Percentiles rank a stretch among this genome's conserved stretches.
Evolutionary conservation across 1,284 basidiomycete species (phyloP).

Genomic region (Waitea zeae): DNA sequence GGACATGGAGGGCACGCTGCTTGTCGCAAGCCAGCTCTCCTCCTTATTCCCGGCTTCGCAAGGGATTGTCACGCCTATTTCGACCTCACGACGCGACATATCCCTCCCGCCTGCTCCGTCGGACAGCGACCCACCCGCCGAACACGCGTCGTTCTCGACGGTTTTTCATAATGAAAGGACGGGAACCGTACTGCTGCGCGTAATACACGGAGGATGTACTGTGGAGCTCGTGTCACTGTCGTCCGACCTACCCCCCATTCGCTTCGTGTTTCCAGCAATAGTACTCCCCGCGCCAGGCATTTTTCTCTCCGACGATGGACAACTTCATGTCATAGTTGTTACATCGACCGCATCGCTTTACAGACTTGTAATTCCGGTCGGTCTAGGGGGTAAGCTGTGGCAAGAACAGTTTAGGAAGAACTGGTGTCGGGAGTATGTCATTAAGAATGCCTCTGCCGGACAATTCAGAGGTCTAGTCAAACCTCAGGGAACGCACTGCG

Average conservation of each 20-base stretch:
- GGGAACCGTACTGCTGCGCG: constrained; percentile 56
- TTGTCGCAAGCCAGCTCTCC: constrained; percentile 48
- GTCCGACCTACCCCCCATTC: constrained; percentile 40
- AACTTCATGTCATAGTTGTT: constrained; percentile 57
- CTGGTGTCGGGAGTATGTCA: constrained; percentile 52
- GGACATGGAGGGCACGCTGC: constrained; percentile 23
- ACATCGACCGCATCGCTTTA: constrained; percentile 63
- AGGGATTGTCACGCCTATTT: no score
- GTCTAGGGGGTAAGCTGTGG: constrained; percentile 36
- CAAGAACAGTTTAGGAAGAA: constrained; percentile 29
- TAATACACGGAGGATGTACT: constrained; percentile 58
- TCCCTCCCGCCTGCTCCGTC: constrained; percentile 23
- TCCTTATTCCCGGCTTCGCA: constrained; percentile 36
- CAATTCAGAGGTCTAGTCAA: constrained; percentile 31
- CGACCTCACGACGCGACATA: constrained; percentile 36
- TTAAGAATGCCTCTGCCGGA: constrained; percentile 32
- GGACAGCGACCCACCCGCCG: constrained; percentile 40
- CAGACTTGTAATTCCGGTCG: constrained; percentile 53
- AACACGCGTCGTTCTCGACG: constrained; percentile 59
- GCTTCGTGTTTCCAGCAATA: constrained; percentile 64
- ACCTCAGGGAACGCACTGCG: constrained; percentile 50
- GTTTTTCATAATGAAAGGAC: constrained; percentile 38
- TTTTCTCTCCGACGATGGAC: constrained; percentile 36
- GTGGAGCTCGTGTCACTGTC: constrained; percentile 65
- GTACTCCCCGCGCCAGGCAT: constrained; percentile 51